Conservation (phyloP, 2,329 filamentous ascomycete species). For the Colletotrichum melonis region DNA sequence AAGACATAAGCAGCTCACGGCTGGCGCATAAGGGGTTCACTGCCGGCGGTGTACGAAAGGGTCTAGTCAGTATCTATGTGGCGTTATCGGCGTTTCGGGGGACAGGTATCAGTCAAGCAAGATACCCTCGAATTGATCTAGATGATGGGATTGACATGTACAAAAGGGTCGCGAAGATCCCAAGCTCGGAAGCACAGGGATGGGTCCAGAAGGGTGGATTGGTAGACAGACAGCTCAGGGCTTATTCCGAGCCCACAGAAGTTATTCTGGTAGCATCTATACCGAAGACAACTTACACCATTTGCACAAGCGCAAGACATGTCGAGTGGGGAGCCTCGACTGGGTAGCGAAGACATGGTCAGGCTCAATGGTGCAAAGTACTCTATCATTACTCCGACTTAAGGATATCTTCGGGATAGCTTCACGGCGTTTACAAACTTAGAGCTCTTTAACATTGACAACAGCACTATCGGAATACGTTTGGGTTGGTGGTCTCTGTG, state of each 20-base stretch:
- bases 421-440: not conserved
- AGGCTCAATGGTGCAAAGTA: not conserved
- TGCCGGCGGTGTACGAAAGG: not conserved
- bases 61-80: not conserved
- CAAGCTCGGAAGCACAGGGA: not conserved
- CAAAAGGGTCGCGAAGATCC: not conserved
- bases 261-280: not conserved
- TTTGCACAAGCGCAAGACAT: not conserved
- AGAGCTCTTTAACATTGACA: not conserved
- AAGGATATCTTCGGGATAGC: not conserved
- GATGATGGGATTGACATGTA: not conserved
- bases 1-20: constrained; percentile 54
- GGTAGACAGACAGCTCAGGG: no score
- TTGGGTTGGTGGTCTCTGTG: not conserved
- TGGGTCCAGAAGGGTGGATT: not conserved
- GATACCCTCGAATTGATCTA: constrained; percentile 1
- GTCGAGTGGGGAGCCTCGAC: not conserved
- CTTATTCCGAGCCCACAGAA: not conserved
- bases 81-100: constrained; percentile 1
- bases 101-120: not conserved
- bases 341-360: not conserved
- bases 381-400: not conserved
- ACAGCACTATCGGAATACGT: no score
- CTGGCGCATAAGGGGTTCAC: constrained; percentile 39
- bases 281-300: not conserved